phyloP scores from a whole-genome alignment of 257 asterid species.

The Mentha longifolia region DNA sequence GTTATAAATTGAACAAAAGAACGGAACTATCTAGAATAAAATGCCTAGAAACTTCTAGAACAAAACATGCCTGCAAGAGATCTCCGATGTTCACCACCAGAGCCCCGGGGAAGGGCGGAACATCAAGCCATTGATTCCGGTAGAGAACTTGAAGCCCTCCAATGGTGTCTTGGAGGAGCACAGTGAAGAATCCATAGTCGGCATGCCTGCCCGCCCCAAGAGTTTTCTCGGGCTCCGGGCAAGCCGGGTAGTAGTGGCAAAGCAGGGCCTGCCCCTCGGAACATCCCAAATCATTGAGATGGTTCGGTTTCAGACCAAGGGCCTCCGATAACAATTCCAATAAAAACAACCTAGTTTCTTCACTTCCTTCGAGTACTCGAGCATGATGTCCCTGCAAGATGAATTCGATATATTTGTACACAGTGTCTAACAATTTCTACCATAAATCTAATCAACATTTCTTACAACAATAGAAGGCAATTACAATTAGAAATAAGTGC shows the following conservation, averaged over 20 bases:
- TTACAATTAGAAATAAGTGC: no score
- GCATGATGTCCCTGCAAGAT: conserved; percentile 41
- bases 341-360: conserved; percentile 33
- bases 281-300: conserved; percentile 43
- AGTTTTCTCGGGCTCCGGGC: conserved; percentile 54
- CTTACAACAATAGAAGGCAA: no score
- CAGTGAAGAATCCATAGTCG: conserved; percentile 51
- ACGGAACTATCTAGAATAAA: no score
- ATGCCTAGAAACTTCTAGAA: not conserved
- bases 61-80: conserved; percentile 49
- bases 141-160: conserved; percentile 56
- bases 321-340: conserved; percentile 48
- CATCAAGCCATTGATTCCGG: conserved; percentile 43
- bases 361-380: conserved; percentile 39
- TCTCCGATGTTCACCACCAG: conserved; percentile 52
- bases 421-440: no score
- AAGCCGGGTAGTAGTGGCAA: conserved; percentile 54
- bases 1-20: not conserved
- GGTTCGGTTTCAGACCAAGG: conserved; percentile 31
- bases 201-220: conserved; percentile 44
- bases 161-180: conserved; percentile 45
- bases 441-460: no score
- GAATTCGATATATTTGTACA: no score
- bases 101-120: conserved; percentile 50
- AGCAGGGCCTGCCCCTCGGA: conserved; percentile 43